Percentiles rank a stretch among this genome's conserved stretches.
Evolutionary conservation across 768 basidiomycete species (phyloP).

Genomic region (Kwoniella mangroviensis): DNA sequence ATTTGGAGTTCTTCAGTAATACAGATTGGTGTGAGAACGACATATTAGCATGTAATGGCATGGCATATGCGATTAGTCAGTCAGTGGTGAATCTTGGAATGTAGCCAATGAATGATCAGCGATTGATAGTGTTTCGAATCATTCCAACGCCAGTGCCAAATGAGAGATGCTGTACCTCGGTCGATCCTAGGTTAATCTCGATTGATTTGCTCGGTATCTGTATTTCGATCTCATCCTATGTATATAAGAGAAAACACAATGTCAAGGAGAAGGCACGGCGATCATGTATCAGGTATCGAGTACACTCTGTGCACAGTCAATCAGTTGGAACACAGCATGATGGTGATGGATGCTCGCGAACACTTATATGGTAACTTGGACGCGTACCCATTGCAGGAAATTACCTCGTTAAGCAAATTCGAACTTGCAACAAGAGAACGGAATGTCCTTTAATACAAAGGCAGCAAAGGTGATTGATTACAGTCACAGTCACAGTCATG

Average conservation of each 20-base stretch:
- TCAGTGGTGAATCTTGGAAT: background rate
- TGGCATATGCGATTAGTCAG: too few species aligned
- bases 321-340: background rate
- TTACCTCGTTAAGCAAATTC: slow-evolving; percentile 2
- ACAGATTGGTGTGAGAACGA: background rate
- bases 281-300: background rate
- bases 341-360: background rate
- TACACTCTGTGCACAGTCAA: background rate
- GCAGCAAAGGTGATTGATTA: background rate
- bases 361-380: background rate
- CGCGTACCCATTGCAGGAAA: background rate
- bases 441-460: slow-evolving; percentile 6
- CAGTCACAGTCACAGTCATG: background rate
- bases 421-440: background rate
- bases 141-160: background rate
- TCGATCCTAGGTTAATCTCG: background rate
- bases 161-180: background rate
- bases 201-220: background rate
- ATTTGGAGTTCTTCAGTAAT: background rate
- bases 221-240: background rate
- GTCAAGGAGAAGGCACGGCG: background rate
- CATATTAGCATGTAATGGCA: background rate
- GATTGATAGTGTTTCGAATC: background rate
- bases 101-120: background rate
- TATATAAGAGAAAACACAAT: background rate